phyloP scores from a whole-genome alignment of 2,329 filamentous ascomycete species.

The Cladosporium austrohemisphaericum region DNA sequence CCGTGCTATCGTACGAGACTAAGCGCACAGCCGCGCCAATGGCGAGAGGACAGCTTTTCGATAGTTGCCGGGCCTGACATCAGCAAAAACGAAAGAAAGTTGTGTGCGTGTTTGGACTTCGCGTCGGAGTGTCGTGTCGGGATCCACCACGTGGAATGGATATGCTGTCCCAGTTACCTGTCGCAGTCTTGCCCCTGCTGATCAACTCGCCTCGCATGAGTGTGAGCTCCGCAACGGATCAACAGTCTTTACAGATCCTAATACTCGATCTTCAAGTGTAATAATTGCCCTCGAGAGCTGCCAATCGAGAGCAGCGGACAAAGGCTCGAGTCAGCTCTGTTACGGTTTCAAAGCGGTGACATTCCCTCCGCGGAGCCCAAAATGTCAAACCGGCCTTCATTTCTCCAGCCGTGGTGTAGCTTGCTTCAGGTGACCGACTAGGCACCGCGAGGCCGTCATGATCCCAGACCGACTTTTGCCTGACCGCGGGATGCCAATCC shows the following conservation, averaged over 20 bases:
- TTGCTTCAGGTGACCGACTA: conserved; percentile 3
- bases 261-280: conserved; percentile 6
- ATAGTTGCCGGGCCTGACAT: conserved; percentile 3
- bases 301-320: too few species aligned
- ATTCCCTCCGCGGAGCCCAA: background rate
- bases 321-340: too few species aligned
- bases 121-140: conserved; percentile 4
- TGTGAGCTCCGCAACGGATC: conserved; percentile 1
- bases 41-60: conserved; percentile 1
- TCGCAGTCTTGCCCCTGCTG: conserved; percentile 9
- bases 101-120: background rate
- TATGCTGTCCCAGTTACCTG: conserved; percentile 1
- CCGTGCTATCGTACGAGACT: background rate
- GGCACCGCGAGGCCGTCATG: background rate
- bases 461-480: too few species aligned
- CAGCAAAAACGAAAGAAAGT: background rate
- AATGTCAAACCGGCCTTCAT: background rate
- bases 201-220: conserved; percentile 1
- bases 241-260: conserved; percentile 6
- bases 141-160: background rate
- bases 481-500: too few species aligned
- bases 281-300: too few species aligned
- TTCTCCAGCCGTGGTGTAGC: background rate
- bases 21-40: conserved; percentile 6
- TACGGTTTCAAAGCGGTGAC: too few species aligned